Evolutionary conservation across 108 stramenopile genomes (phyloP), one percentile per base, ranked within the genome.

Genomic region (Pseudonitzschia pungens): DNA sequence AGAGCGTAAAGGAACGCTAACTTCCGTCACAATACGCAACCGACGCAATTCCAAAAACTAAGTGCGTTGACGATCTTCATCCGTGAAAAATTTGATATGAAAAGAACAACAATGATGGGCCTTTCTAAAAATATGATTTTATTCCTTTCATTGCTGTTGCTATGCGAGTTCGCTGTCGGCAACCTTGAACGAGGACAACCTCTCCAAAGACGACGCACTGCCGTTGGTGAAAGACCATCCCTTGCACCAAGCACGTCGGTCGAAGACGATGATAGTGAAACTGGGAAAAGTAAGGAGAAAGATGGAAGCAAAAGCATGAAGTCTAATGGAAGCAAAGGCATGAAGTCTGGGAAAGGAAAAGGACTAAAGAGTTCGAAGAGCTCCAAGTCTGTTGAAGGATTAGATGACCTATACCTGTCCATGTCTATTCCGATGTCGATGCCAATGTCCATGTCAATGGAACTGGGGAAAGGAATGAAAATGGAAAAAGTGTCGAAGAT

Each of bases 401-500:
- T 36, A 6, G 2, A 36, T 6, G 36, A 36, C 36, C 36, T 8
- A 48, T n/a, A n/a, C n/a, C n/a, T n/a, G n/a, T n/a, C n/a, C n/a
- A n/a, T n/a, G n/a, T n/a, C n/a, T n/a, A n/a, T n/a, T 43, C 53
- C 0, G 26, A 20, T 52, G 52, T 45, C 67, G 41, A 69, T 52
- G 69, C 53, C 52, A 33, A 52, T 52, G 28, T 43, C 42, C 2
- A 70, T 54, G 69, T 70, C 36, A 24, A 56, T 56, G 69, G 57
- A 58, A 14, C 11, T 22, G 0, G 57, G 57, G 6, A 58, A 58
- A 58, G 57, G 57, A 58, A 58, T 31, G 29, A 58, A 58, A 24
- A 26, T 22, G 57, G 57, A 31, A 15, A 58, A 58, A 65, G 14
- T 26, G 1, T 14, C 18, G 2, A 48, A 63, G 62, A 63, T 8